phyloP scores from a whole-genome alignment of 305 asterid species.

The Ilex paraguariensis region DNA sequence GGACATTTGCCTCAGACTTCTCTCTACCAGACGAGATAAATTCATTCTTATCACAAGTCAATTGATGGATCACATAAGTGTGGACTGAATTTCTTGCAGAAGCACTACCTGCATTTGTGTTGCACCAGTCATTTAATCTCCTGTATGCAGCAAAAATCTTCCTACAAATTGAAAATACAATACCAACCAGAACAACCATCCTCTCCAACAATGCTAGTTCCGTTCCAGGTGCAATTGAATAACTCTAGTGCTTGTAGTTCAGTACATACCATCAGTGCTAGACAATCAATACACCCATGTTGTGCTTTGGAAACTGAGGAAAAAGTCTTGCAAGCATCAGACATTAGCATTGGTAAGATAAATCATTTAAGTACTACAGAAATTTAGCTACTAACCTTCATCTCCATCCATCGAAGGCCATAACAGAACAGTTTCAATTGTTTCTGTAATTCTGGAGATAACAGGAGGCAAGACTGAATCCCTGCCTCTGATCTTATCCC shows the following conservation, averaged over 20 bases:
- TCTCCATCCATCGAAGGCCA: constrained; percentile 61
- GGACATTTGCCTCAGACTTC: constrained; percentile 19
- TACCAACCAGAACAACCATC: constrained; percentile 16
- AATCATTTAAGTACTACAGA: constrained; percentile 1
- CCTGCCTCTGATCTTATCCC: constrained; percentile 51
- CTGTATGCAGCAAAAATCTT: neutral
- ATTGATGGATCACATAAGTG: constrained; percentile 46
- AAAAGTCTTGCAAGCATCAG: constrained; percentile 7
- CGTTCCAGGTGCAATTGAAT: constrained; percentile 18
- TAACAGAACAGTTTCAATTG: constrained; percentile 45
- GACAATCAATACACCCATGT: constrained; percentile 94
- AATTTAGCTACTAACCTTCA: constrained; percentile 48
- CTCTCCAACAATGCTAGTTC: constrained; percentile 6
- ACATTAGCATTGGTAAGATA: constrained; percentile 14
- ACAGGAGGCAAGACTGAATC: constrained; percentile 42
- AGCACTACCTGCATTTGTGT: constrained; percentile 33
- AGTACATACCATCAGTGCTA: constrained; percentile 76
- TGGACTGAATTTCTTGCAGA: constrained; percentile 35
- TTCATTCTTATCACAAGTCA: constrained; percentile 27
- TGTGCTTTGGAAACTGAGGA: constrained; percentile 79
- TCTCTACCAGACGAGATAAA: constrained; percentile 19
- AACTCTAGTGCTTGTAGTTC: constrained; percentile 49
- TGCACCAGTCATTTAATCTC: constrained; percentile 10
- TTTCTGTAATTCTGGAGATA: constrained; percentile 43
- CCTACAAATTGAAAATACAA: neutral